Evolutionary conservation across 2,329 filamentous ascomycete genomes (phyloP).

Genomic region (Chrysoporthe puriensis): DNA sequence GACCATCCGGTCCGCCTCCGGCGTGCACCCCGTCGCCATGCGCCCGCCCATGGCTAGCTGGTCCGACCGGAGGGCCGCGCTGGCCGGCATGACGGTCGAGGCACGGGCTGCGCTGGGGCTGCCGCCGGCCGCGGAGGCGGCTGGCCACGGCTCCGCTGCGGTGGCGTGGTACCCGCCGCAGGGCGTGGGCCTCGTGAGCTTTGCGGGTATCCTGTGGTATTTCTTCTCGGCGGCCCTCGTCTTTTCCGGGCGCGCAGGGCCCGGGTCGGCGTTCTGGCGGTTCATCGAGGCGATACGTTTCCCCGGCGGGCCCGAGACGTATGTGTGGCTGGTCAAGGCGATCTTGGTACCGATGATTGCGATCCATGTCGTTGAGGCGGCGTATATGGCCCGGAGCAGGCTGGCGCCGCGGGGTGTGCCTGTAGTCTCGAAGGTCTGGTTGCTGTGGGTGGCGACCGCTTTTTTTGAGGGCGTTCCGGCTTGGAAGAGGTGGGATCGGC

Average conservation of each 20-base stretch:
- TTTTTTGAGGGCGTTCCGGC: slow-evolving; percentile 58
- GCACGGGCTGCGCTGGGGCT: slow-evolving; percentile 63
- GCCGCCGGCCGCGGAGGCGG: neutral
- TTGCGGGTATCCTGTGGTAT: slow-evolving; percentile 58
- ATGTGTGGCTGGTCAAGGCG: slow-evolving; percentile 60
- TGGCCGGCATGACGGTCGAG: slow-evolving; percentile 71
- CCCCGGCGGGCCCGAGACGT: slow-evolving; percentile 62
- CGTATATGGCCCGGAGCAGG: slow-evolving; percentile 52
- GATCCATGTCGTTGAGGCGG: slow-evolving; percentile 69
- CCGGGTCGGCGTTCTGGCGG: slow-evolving; percentile 55
- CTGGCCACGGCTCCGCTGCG: slow-evolving; percentile 41
- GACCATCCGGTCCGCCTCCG: slow-evolving; percentile 57
- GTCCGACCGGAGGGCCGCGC: slow-evolving; percentile 68
- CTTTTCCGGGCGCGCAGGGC: slow-evolving; percentile 30
- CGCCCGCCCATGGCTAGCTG: slow-evolving; percentile 71
- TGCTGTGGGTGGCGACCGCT: slow-evolving; percentile 55
- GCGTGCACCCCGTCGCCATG: slow-evolving; percentile 61
- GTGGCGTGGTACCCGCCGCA: slow-evolving; percentile 49
- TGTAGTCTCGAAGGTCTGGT: slow-evolving; percentile 54
- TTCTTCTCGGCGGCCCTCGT: slow-evolving; percentile 38
- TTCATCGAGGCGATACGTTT: slow-evolving; percentile 51
- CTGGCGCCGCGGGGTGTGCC: slow-evolving; percentile 53
- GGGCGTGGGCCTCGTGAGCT: slow-evolving; percentile 54
- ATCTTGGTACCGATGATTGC: slow-evolving; percentile 63
- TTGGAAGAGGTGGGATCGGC: slow-evolving; percentile 55